Evolutionary conservation across 805 yeast species (phyloP).

Genomic region (Sugiyamaella boreocaroliniensis): DNA sequence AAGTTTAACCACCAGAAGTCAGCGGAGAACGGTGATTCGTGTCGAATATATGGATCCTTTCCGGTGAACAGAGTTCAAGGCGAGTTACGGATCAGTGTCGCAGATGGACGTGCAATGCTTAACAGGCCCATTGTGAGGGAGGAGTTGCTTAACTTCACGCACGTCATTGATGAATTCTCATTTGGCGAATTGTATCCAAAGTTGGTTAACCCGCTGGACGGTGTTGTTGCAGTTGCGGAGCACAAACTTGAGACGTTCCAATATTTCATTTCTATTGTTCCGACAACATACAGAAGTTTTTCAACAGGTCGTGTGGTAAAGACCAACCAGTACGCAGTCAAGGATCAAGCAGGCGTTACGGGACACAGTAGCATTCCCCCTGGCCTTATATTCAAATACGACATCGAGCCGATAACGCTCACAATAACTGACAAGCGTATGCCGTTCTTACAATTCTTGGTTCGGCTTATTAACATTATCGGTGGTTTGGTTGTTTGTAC

Average conservation of each 20-base stretch:
- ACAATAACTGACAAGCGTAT: slow-evolving; percentile 63
- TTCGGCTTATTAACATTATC: slow-evolving; percentile 68
- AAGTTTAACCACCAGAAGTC: slow-evolving; percentile 7
- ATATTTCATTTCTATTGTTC: slow-evolving; percentile 74
- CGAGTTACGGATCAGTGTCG: slow-evolving; percentile 74
- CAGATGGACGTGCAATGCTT: slow-evolving; percentile 18
- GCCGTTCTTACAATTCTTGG: slow-evolving; percentile 69
- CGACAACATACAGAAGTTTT: slow-evolving; percentile 59
- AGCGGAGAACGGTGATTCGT: slow-evolving; percentile 14
- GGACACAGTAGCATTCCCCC: slow-evolving; percentile 40
- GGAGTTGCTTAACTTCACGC: slow-evolving; percentile 66
- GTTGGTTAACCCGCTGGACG: slow-evolving; percentile 81
- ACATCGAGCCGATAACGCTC: slow-evolving; percentile 81
- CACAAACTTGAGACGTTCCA: slow-evolving; percentile 44
- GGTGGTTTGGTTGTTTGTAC: slow-evolving; percentile 75
- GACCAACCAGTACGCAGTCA: slow-evolving; percentile 75
- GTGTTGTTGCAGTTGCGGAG: slow-evolving; percentile 51
- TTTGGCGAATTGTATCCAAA: slow-evolving; percentile 88
- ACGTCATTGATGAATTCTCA: slow-evolving; percentile 77
- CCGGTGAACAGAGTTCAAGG: slow-evolving; percentile 85
- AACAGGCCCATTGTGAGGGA: slow-evolving; percentile 21
- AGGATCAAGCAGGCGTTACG: slow-evolving; percentile 19
- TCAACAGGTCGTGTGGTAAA: slow-evolving; percentile 61
- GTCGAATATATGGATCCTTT: slow-evolving; percentile 25
- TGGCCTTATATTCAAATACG: slow-evolving; percentile 77